phyloP scores from a whole-genome alignment of 148 eudicot genomes.

The Polygonum aviculare region DNA sequence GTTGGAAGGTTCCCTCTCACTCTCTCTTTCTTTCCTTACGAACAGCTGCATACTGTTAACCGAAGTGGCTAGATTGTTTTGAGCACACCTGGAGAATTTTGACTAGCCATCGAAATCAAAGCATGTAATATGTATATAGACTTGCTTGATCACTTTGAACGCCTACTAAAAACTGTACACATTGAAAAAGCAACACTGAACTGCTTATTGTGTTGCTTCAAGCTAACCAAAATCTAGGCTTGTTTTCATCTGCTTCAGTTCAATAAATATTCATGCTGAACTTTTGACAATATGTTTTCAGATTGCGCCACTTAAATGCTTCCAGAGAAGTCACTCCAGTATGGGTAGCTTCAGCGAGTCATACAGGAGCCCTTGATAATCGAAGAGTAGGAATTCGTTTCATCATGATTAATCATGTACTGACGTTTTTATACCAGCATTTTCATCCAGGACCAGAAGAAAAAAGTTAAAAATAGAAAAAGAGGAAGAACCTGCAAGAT shows the following conservation, averaged over 20 bases:
- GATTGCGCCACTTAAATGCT: constrained; percentile 69
- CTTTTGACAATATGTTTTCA: constrained; percentile 14
- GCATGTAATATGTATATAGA: not conserved
- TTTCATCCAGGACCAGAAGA: not conserved
- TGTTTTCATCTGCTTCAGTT: not conserved
- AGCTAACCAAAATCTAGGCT: not conserved
- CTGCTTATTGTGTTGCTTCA: not conserved
- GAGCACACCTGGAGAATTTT: not conserved
- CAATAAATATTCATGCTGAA: not conserved
- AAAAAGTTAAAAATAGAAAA: not conserved
- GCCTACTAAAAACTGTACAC: not conserved
- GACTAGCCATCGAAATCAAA: not conserved
- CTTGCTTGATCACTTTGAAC: not conserved
- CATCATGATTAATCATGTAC: not conserved
- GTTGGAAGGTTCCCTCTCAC: constrained; percentile 61
- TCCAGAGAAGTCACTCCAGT: constrained; percentile 46
- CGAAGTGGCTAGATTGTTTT: not conserved
- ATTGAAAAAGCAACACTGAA: not conserved
- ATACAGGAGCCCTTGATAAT: not conserved
- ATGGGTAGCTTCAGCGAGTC: constrained; percentile 26
- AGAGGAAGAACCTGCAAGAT: not conserved
- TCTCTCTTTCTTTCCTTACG: not conserved
- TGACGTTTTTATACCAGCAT: not conserved
- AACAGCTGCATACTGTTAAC: not conserved
- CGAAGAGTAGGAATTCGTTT: not conserved